Conservation (phyloP, 2,329 filamentous ascomycete species). For the Calcarisporium arbuscula region DNA sequence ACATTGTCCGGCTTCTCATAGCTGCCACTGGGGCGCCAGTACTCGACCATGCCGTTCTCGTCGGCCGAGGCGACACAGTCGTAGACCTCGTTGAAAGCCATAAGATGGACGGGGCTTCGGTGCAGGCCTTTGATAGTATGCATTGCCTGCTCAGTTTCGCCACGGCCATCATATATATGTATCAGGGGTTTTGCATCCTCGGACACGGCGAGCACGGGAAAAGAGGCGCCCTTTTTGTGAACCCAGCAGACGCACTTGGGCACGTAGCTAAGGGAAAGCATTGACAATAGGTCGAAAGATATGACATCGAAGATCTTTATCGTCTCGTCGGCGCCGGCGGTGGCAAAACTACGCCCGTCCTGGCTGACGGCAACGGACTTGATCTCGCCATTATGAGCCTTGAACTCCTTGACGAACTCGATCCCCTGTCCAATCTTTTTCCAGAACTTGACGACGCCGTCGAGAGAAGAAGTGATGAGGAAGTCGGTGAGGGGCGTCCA, state of each 20-base stretch:
- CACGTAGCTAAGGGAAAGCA: conserved; percentile 69
- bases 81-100: conserved; percentile 82
- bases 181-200: conserved; percentile 67
- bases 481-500: conserved; percentile 92
- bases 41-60: conserved; percentile 89
- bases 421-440: conserved; percentile 88
- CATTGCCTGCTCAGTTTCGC: conserved; percentile 68
- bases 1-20: conserved; percentile 91
- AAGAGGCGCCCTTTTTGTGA: conserved; percentile 77
- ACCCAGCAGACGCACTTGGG: conserved; percentile 88
- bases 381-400: conserved; percentile 81
- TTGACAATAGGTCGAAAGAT: conserved; percentile 80
- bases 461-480: conserved; percentile 84
- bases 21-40: conserved; percentile 75
- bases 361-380: conserved; percentile 76
- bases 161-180: conserved; percentile 81
- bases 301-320: conserved; percentile 78
- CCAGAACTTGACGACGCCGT: conserved; percentile 99
- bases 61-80: conserved; percentile 91
- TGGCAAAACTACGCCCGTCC: conserved; percentile 91
- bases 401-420: conserved; percentile 98
- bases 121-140: conserved; percentile 78
- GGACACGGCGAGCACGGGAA: conserved; percentile 80
- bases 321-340: conserved; percentile 70
- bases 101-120: conserved; percentile 70